Evolutionary conservation across 2,329 filamentous ascomycete genomes (phyloP).

Genomic region (Arthrinium puccinioides): DNA sequence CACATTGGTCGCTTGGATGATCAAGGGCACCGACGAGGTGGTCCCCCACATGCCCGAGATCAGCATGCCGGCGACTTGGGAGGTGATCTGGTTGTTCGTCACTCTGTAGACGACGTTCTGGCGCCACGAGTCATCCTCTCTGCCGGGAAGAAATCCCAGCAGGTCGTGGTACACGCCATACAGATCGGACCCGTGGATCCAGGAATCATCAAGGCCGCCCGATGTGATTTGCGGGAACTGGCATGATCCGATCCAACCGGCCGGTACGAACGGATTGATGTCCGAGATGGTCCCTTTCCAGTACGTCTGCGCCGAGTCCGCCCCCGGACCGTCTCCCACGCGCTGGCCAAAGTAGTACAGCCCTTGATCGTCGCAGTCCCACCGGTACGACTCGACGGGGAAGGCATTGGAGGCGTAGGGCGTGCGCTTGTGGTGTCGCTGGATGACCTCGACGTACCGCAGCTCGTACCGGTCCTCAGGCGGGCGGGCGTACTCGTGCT

Average conservation of each 20-base stretch:
- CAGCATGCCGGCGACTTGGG: conserved; percentile 71
- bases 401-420: conserved; percentile 75
- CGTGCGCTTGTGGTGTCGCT: conserved; percentile 79
- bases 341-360: conserved; percentile 64
- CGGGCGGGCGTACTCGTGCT: conserved; percentile 52
- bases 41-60: conserved; percentile 60
- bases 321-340: conserved; percentile 34
- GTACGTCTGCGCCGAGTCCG: conserved; percentile 46
- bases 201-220: conserved; percentile 65
- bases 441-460: conserved; percentile 73
- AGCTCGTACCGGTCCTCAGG: conserved; percentile 43
- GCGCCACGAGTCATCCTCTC: conserved; percentile 30
- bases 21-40: conserved; percentile 31
- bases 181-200: conserved; percentile 69
- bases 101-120: conserved; percentile 57
- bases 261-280: conserved; percentile 58
- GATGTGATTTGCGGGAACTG: conserved; percentile 76
- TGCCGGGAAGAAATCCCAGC: conserved; percentile 57
- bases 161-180: conserved; percentile 68
- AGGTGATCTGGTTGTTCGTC: conserved; percentile 77
- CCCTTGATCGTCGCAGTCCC: conserved; percentile 64
- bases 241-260: conserved; percentile 66
- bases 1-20: conserved; percentile 46
- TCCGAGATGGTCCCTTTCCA: conserved; percentile 57
- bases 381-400: conserved; percentile 62